These are phyloP conservation scores for Ceriops tagal DNA, from an alignment of 345 rosid species.

Conservation along the genomic window DNA sequence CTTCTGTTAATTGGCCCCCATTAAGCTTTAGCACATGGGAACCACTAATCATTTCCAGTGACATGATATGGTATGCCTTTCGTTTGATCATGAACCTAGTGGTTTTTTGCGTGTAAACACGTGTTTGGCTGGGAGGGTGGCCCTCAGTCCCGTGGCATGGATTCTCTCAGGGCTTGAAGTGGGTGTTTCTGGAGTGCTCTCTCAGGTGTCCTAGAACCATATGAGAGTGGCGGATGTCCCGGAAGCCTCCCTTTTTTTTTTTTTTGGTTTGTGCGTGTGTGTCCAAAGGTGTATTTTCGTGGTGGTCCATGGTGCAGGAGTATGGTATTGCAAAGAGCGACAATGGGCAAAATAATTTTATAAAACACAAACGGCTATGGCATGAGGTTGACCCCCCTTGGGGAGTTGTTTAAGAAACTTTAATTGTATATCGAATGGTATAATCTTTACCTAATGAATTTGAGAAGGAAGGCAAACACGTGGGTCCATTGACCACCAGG, in stretches of 20 bases:
- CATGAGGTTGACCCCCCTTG: too few relatives aligned
- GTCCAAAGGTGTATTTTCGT: neutral
- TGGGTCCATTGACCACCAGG: too few relatives aligned
- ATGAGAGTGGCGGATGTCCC: constrained; percentile 28
- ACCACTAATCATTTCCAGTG: constrained; percentile 14
- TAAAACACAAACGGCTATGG: too few relatives aligned
- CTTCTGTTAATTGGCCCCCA: constrained; percentile 9
- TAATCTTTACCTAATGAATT: too few relatives aligned
- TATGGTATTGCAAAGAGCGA: neutral
- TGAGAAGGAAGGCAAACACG: too few relatives aligned
- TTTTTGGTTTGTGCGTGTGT: neutral
- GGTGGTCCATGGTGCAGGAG: constrained; percentile 11
- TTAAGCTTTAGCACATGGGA: constrained; percentile 57
- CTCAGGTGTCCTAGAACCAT: constrained; percentile 44
- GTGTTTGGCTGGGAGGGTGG: constrained; percentile 12
- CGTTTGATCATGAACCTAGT: neutral
- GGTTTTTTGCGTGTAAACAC: constrained; percentile 5
- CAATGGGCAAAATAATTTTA: neutral
- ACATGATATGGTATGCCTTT: too few relatives aligned
- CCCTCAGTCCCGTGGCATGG: constrained; percentile 13
- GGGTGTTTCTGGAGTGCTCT: constrained; percentile 11
- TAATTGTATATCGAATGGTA: too few relatives aligned
- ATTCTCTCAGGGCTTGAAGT: constrained; percentile 20
- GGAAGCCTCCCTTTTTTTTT: too few relatives aligned
- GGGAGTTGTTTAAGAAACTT: too few relatives aligned